Base-by-base conservation (phyloP, 73 alveolate species). In the Tetrahymena thermophila region DNA sequence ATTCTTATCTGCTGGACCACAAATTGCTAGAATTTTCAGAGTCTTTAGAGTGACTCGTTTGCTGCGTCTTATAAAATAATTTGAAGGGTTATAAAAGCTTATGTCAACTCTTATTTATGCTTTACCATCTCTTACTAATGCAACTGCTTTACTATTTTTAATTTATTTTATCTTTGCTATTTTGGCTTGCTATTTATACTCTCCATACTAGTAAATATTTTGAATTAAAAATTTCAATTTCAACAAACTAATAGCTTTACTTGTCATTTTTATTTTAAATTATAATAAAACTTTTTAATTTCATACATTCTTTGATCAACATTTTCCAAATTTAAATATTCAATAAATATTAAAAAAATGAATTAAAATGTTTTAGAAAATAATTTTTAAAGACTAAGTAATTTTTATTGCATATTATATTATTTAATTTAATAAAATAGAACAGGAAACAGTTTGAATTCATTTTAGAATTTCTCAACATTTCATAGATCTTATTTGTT, bases 51-150 rank as follows among this genome's bases (percentile, higher is more conserved):
- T 97, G 16, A 56, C 98, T 28, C 94, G 99, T 95, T 50, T 98
- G 31, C 84, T 98, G 10, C 58, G 99, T 94, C 97, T 98, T 15
- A 93, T 98, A 15, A 96, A 96, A 34, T 96, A 96, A 71, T 97
- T 97, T 85, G 94, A 97, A 58, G 98, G 99, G 35, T 96, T 98
- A 35, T 43, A 97, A 85, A 97, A 97, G 19, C 95, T 98, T 0
- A 37, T 98, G 37, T 94, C 97, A 35, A 98, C 98, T 19, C 96
- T 94, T 85, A 97, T 98, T 93, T 99, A 98, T 97, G 98, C 99
- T 34, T 94, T 99, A 71, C 99, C 99, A 16, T 97, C 99, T 55
- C 96, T 99, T 94, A 93, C 98, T 21, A 98, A 98, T 97, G 99
- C 98, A 4, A 96, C 98, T 57, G 94, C 98, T 31, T 96, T 99